phyloP scores from a whole-genome alignment of 768 basidiomycete species.

The Leccinum obscurum region DNA sequence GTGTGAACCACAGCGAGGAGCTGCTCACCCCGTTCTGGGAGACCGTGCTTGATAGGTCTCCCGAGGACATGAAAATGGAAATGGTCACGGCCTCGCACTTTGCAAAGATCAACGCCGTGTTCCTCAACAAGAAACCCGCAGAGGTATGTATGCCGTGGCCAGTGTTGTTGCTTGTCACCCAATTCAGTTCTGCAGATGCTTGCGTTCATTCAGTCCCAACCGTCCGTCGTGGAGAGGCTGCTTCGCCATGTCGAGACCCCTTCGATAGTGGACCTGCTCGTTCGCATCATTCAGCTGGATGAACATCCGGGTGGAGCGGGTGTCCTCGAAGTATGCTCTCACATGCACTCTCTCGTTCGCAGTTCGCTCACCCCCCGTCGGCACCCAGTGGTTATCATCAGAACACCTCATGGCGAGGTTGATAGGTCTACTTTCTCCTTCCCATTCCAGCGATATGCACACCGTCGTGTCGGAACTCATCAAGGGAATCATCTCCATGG shows the following conservation, averaged over 20 bases:
- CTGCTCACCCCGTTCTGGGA: slow-evolving; percentile 92
- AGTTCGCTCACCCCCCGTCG: slow-evolving; percentile 29
- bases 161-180: slow-evolving; percentile 18
- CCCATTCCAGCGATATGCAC: slow-evolving; percentile 74
- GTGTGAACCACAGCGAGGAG: slow-evolving; percentile 67
- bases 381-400: slow-evolving; percentile 79
- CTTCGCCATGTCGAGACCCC: slow-evolving; percentile 86
- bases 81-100: slow-evolving; percentile 91
- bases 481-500: slow-evolving; percentile 93
- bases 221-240: slow-evolving; percentile 77
- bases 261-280: slow-evolving; percentile 87
- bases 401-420: slow-evolving; percentile 81
- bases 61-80: slow-evolving; percentile 85
- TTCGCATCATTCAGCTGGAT: slow-evolving; percentile 87
- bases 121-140: slow-evolving; percentile 83
- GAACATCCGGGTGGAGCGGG: slow-evolving; percentile 79
- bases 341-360: slow-evolving; percentile 31
- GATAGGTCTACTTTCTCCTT: slow-evolving; percentile 79
- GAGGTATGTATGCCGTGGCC: slow-evolving; percentile 71
- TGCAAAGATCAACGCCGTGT: slow-evolving; percentile 88
- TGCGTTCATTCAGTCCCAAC: slow-evolving; percentile 83
- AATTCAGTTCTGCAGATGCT: slow-evolving; percentile 67
- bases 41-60: slow-evolving; percentile 71
- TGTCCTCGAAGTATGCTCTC: slow-evolving; percentile 78
- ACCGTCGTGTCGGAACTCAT: slow-evolving; percentile 86